These are phyloP conservation scores for Epithele typhae DNA, from an alignment of 768 basidiomycete species.

Conservation along the genomic window DNA sequence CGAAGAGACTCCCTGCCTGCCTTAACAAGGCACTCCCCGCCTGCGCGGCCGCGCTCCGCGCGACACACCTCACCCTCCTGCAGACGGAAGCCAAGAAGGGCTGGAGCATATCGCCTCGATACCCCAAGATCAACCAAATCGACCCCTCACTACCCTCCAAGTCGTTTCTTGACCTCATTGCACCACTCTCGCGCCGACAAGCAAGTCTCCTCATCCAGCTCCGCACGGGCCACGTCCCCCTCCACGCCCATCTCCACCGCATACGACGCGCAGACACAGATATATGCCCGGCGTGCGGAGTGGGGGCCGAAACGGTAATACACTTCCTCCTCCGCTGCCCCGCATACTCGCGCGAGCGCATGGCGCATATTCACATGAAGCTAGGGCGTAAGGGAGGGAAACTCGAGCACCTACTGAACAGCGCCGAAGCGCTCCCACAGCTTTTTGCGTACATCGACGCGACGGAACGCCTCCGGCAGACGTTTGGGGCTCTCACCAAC, in stretches of 20 bases:
- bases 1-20: not conserved
- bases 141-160: not conserved
- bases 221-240: conserved; percentile 27
- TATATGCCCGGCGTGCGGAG: conserved; percentile 13
- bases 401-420: conserved; percentile 5
- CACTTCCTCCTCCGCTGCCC: conserved; percentile 21
- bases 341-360: not conserved
- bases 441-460: no score
- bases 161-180: not conserved
- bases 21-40: not conserved
- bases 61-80: not conserved
- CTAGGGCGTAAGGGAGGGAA: not conserved
- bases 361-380: not conserved
- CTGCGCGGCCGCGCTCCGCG: not conserved
- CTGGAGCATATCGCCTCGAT: not conserved
- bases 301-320: conserved; percentile 6
- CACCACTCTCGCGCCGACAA: not conserved
- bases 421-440: not conserved
- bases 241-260: conserved; percentile 24
- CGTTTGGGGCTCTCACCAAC: no score
- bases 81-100: not conserved
- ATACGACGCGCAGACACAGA: conserved; percentile 6
- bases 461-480: no score
- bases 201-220: conserved; percentile 26
- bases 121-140: not conserved